phyloP scores from a whole-genome alignment of 148 eudicot genomes.

The Drosera capensis region DNA sequence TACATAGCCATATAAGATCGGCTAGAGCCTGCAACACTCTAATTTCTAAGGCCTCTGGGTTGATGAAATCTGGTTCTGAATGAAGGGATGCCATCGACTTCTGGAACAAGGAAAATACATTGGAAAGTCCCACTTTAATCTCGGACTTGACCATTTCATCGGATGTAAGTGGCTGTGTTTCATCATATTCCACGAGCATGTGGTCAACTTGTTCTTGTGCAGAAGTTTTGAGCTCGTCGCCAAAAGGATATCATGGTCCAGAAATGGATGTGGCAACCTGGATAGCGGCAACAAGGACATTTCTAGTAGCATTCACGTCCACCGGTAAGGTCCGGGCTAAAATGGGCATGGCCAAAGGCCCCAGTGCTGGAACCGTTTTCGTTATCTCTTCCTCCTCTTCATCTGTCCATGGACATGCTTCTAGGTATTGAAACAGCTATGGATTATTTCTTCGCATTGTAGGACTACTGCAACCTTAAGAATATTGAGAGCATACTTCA shows the following conservation, averaged over 20 bases:
- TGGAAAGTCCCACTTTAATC: constrained; percentile 38
- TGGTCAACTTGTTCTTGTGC: constrained; percentile 92
- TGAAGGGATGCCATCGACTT: constrained; percentile 29
- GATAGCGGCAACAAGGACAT: constrained; percentile 62
- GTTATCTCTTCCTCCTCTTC: constrained; percentile 56
- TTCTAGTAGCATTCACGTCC: constrained; percentile 32
- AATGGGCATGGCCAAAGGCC: constrained; percentile 50
- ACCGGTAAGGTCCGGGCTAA: constrained; percentile 44
- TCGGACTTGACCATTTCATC: constrained; percentile 44
- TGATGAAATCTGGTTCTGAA: constrained; percentile 14
- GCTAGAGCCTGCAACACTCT: constrained; percentile 24
- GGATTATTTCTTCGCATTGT: constrained; percentile 29
- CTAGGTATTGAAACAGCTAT: constrained; percentile 54
- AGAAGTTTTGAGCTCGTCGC: constrained; percentile 51
- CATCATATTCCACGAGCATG: constrained; percentile 73
- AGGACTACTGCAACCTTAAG: constrained; percentile 48
- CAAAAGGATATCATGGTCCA: constrained; percentile 42
- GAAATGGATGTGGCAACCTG: constrained; percentile 52
- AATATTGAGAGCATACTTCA: constrained; percentile 43
- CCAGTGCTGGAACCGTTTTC: constrained; percentile 31
- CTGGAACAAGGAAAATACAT: constrained; percentile 29
- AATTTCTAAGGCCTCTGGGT: constrained; percentile 21
- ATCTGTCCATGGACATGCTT: constrained; percentile 72
- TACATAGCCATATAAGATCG: constrained; percentile 69
- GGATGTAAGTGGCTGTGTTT: constrained; percentile 33